Conservation (phyloP, 257 asterid species). For the Forsythia suspensa region DNA sequence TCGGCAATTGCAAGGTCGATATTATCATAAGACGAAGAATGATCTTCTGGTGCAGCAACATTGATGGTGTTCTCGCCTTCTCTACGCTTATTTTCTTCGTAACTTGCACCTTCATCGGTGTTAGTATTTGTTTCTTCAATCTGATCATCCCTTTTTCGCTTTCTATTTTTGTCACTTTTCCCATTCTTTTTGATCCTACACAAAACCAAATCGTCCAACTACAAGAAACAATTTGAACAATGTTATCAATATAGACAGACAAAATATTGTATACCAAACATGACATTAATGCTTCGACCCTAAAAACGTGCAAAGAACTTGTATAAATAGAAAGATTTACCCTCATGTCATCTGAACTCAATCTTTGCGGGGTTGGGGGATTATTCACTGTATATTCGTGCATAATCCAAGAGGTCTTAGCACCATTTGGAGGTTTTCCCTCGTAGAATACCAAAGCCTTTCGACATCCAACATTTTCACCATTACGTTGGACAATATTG, state of each 20-base stretch:
- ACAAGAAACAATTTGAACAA: constrained; percentile 1
- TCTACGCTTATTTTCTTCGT: background rate
- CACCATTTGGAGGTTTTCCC: constrained; percentile 25
- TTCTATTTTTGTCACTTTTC: background rate
- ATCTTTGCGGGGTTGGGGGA: background rate
- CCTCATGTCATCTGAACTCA: constrained; percentile 16
- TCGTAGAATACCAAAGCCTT: constrained; percentile 21
- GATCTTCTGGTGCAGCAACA: background rate
- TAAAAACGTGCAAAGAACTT: too few species aligned
- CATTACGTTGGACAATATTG: background rate
- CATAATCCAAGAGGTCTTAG: constrained; percentile 31
- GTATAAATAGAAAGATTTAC: background rate
- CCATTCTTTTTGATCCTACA: constrained; percentile 21
- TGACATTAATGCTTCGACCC: too few species aligned
- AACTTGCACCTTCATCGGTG: background rate
- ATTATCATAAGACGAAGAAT: too few species aligned
- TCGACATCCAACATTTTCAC: constrained; percentile 16
- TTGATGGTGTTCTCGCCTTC: background rate
- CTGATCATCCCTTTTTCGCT: background rate
- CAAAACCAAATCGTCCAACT: constrained; percentile 31
- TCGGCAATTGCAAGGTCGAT: background rate
- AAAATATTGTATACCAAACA: too few species aligned
- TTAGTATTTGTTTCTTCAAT: background rate
- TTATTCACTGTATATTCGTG: constrained; percentile 23
- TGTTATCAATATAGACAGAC: too few species aligned